These are phyloP conservation scores for Pestalotiopsis sp. DNA, from an alignment of 2,329 filamentous ascomycete species.

Conservation along the genomic window DNA sequence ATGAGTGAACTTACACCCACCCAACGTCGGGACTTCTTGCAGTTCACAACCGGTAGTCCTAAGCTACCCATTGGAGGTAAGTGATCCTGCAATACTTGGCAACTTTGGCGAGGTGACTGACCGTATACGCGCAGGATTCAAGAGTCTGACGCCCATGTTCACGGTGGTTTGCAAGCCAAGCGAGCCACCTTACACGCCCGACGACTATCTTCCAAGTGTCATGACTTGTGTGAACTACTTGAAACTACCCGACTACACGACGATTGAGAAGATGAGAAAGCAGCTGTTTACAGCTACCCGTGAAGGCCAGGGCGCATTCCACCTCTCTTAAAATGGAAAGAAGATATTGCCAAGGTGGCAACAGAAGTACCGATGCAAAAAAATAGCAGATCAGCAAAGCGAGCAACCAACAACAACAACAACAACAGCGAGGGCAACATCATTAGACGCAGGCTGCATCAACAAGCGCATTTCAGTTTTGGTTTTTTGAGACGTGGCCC, in stretches of 20 bases:
- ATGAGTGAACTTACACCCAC: slow-evolving; percentile 82
- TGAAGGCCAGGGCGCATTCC: slow-evolving; percentile 97
- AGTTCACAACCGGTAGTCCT: slow-evolving; percentile 96
- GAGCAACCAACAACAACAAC: background rate
- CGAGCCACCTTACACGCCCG: slow-evolving; percentile 87
- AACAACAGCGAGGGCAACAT: background rate
- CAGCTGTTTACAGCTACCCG: slow-evolving; percentile 83
- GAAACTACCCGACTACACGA: slow-evolving; percentile 93
- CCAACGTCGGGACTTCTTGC: slow-evolving; percentile 88
- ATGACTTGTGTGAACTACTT: slow-evolving; percentile 99
- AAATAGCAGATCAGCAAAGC: background rate
- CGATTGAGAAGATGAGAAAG: slow-evolving; percentile 71
- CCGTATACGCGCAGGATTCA: slow-evolving; percentile 69
- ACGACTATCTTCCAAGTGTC: slow-evolving; percentile 98
- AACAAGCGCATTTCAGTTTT: background rate
- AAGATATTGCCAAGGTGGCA: background rate
- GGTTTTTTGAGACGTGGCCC: background rate
- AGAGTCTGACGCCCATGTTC: slow-evolving; percentile 95
- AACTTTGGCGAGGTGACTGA: background rate
- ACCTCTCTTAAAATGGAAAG: slow-evolving; percentile 71
- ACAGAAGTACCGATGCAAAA: background rate
- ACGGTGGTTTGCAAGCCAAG: slow-evolving; percentile 99
- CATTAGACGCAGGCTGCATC: background rate
- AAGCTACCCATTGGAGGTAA: slow-evolving; percentile 97
- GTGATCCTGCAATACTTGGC: slow-evolving; percentile 30